phyloP scores from a whole-genome alignment of 2,329 filamentous ascomycete species.

The Aspergillus puulaauensis region DNA sequence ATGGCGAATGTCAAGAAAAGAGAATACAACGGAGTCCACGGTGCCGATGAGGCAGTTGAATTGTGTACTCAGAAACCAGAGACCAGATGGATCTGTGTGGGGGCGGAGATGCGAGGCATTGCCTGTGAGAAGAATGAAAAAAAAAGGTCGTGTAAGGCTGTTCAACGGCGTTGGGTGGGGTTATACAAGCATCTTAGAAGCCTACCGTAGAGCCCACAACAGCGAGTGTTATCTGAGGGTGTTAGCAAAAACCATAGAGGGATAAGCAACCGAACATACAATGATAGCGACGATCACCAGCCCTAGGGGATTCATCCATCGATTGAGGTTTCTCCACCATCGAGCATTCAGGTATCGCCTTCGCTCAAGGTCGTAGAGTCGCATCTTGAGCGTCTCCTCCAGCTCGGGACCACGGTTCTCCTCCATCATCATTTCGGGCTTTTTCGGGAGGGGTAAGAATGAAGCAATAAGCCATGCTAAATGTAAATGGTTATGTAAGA shows the following conservation, averaged over 20 bases:
- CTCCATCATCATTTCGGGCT: conserved; percentile 52
- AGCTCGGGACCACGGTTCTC: conserved; percentile 45
- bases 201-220: conserved; percentile 35
- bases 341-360: conserved; percentile 58
- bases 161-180: not conserved
- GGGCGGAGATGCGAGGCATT: conserved; percentile 5
- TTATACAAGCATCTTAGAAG: conserved; percentile 21
- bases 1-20: not conserved
- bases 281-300: conserved; percentile 55
- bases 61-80: conserved; percentile 4
- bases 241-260: conserved; percentile 8
- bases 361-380: conserved; percentile 47
- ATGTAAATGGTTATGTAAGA: conserved; percentile 11
- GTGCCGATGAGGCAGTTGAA: conserved; percentile 9
- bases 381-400: conserved; percentile 46
- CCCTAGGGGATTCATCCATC: conserved; percentile 60
- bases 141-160: not conserved
- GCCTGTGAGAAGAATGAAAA: conserved; percentile 4
- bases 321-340: conserved; percentile 65
- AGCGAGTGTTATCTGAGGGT: conserved; percentile 27
- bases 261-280: conserved; percentile 41
- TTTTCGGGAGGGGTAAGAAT: conserved; percentile 67
- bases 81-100: conserved; percentile 9
- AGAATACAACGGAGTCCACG: conserved; percentile 1
- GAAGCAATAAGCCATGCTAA: conserved; percentile 78